phyloP scores from a whole-genome alignment of 2,329 filamentous ascomycete species.

The Aspergillus sp. region DNA sequence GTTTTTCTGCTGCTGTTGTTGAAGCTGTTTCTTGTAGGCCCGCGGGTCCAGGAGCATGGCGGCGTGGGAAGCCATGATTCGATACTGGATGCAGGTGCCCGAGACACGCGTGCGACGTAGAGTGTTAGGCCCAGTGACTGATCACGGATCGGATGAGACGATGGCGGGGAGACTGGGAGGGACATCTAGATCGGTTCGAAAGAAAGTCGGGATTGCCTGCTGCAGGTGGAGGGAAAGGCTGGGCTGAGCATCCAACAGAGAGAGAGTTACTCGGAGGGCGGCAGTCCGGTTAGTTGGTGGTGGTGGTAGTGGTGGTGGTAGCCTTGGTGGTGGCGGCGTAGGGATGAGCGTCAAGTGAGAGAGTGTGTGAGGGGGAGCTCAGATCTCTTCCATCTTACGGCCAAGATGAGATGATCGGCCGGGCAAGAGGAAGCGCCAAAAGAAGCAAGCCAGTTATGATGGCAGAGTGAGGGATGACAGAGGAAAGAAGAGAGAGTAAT shows the following conservation, averaged over 20 bases:
- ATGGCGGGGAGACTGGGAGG: not conserved
- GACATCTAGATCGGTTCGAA: not conserved
- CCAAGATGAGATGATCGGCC: not conserved
- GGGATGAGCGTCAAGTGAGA: constrained; percentile 4
- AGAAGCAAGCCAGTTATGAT: constrained; percentile 1
- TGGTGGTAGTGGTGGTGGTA: too few relatives aligned
- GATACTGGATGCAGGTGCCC: constrained; percentile 17
- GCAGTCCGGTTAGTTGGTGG: not conserved
- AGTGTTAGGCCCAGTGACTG: not conserved
- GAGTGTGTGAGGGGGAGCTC: not conserved
- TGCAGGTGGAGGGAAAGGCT: not conserved
- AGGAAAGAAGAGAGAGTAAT: not conserved
- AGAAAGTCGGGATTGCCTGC: not conserved
- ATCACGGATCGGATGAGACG: constrained; percentile 2
- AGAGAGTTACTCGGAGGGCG: not conserved
- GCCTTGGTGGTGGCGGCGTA: not conserved
- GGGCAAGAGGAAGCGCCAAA: not conserved
- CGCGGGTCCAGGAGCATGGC: constrained; percentile 49
- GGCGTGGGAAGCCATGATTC: constrained; percentile 42
- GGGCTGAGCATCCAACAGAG: not conserved
- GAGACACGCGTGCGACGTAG: constrained; percentile 9
- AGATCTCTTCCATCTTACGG: constrained; percentile 2
- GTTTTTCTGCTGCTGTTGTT: constrained; percentile 28
- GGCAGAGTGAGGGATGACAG: not conserved
- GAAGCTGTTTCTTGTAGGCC: constrained; percentile 39